These are phyloP conservation scores for Aspergillus asperescens DNA, from an alignment of 495 filamentous ascomycete genomes.

Conservation along the genomic window DNA sequence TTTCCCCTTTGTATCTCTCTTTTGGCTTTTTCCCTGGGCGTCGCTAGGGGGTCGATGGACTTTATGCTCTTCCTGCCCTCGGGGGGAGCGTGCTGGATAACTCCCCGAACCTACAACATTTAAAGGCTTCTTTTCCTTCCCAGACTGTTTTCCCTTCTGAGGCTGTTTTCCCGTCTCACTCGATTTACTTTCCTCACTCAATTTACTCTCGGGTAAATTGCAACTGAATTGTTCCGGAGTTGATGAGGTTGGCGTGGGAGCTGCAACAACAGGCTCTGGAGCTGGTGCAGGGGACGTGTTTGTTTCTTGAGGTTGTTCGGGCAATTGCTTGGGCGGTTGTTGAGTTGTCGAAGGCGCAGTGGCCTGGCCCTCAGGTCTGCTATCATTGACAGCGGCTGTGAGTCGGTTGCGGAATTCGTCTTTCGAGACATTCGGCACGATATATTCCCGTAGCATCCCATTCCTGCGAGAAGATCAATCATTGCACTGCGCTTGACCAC, in stretches of 20 bases:
- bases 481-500: not conserved
- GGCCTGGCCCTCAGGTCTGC: not conserved
- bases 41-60: constrained; percentile 3
- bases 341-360: not conserved
- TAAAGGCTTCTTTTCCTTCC: constrained; percentile 9
- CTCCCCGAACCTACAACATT: not conserved
- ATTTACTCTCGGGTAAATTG: not conserved
- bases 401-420: constrained; percentile 54
- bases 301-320: not conserved
- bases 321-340: not conserved
- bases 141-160: too few species aligned
- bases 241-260: constrained; percentile 7
- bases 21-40: constrained; percentile 13
- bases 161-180: constrained; percentile 6
- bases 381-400: constrained; percentile 29
- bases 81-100: constrained; percentile 4
- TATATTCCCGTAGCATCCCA: constrained; percentile 59
- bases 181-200: not conserved
- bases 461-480: constrained; percentile 37
- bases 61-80: constrained; percentile 2
- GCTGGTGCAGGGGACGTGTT: not conserved
- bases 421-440: constrained; percentile 55
- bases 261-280: constrained; percentile 7
- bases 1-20: constrained; percentile 1
- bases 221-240: not conserved